Evolutionary conservation across 805 yeast species (phyloP).

Genomic region (Ogataea parapolymorpha): DNA sequence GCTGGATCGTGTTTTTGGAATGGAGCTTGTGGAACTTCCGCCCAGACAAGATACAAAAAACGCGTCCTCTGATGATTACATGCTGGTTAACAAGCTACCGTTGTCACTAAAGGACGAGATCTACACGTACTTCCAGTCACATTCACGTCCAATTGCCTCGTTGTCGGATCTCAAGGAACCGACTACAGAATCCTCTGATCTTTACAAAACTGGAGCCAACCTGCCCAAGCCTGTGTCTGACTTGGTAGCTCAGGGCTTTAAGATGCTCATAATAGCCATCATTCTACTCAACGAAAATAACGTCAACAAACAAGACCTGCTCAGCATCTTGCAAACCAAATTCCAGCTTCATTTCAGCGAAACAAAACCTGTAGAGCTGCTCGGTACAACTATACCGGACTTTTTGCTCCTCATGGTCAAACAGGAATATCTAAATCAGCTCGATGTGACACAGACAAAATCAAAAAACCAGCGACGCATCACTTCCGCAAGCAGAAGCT

Average conservation of each 20-base stretch:
- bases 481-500: slow-evolving; percentile 8
- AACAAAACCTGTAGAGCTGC: slow-evolving; percentile 16
- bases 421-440: slow-evolving; percentile 27
- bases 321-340: slow-evolving; percentile 19
- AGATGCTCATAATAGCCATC: slow-evolving; percentile 25
- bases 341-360: slow-evolving; percentile 26
- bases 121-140: slow-evolving; percentile 13
- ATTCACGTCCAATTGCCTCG: slow-evolving; percentile 10
- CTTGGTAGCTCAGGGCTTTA: slow-evolving; percentile 26
- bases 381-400: slow-evolving; percentile 22
- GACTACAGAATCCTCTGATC: slow-evolving; percentile 5
- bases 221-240: slow-evolving; percentile 27
- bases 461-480: slow-evolving; percentile 6
- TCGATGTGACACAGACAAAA: slow-evolving; percentile 20
- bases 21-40: slow-evolving; percentile 28
- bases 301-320: slow-evolving; percentile 27
- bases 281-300: slow-evolving; percentile 28
- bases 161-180: slow-evolving; percentile 13
- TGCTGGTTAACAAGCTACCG: slow-evolving; percentile 24
- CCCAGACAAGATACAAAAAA: slow-evolving; percentile 1
- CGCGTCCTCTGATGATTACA: slow-evolving; percentile 22
- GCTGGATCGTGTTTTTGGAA: slow-evolving; percentile 21
- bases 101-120: slow-evolving; percentile 21
- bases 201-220: slow-evolving; percentile 13
- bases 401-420: slow-evolving; percentile 23